Evolutionary conservation across 257 asterid species (phyloP), one percentile per base, ranked within the genome.

Genomic region (Craterostigma plantagineum): DNA sequence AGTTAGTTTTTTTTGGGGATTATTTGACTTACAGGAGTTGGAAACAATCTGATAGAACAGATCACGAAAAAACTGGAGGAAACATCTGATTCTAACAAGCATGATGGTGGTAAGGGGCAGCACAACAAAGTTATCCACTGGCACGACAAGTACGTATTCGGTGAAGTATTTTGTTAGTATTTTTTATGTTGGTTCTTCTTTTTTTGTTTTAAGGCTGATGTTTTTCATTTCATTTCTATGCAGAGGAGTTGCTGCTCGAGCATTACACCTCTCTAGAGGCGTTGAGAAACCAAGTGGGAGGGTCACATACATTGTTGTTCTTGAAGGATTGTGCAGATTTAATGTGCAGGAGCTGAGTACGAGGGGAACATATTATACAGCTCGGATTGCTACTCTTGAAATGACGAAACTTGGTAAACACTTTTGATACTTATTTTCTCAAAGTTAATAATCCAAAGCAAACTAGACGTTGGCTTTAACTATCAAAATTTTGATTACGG

Each of bases 241-340:
- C 51, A 75, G 91, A 70, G 93, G 90, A 60, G 95, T 83, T 50
- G 95, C 91, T 46, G 99, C 95, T 46, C 87, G 99, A 46, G 99
- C 95, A 55, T 73, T 90, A 46, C 95, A 83, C 67, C 78, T 90
- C 54, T 83, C 95, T 33, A 79, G 95, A 65, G 99, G 94, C 60
- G 95, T 83, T 66, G 94, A 90, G 67, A 83, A 90, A 79, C 94
- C 99, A 35, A 90, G 99, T 50, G 99, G 99, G 55, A 79, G 92
- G 66, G 95, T 90, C 53, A 90, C 95, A 36, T 90, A 90, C 73
- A 75, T 68, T 46, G 99, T 90, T 56, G 94, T 83, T 52, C 95
- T 90, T 16, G 99, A 83, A 72, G 99, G 95, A 33, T 58, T 83
- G 64, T 83, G 95, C 72, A 75, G 99, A 71, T 90, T 90, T 65